Evolutionary conservation across 176 grass and related monocot genomes (phyloP), one percentile per base, ranked within the genome.

Genomic region (Tillandsia leiboldiana): DNA sequence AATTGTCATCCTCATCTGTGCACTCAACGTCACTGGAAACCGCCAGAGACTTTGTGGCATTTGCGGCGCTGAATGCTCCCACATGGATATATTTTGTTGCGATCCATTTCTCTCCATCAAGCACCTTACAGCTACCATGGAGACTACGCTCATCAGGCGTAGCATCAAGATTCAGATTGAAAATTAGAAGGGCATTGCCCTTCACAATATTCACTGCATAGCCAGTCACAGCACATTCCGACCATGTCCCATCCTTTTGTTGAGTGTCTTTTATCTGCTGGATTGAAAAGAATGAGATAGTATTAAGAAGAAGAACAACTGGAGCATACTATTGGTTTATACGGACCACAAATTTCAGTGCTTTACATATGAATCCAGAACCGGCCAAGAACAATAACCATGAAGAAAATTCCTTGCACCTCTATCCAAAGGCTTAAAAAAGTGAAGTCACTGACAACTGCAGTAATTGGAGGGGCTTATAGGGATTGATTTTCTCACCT

Each of bases 1-100:
- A 97, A 71, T 82, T 79, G 47, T 72, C 77, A 79, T 90, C 89
- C 75, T 92, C 88, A 76, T 97, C 89, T 18, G 67, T 87, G 76
- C 93, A 96, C 11, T 81, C 88, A 7, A 42, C 33, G 66, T 84
- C 72, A 2, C 78, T 72, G 0, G 69, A 57, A 18, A 33, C 27
- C 0, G 75, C 51, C 33, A 63, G 70, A 50, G 68, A 68, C 51
- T 61, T 58, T 3, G 18, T 68, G 12, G 68, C 53, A 18, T 71
- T 77, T 75, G 77, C 24, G 62, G 51, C 63, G 29, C 81, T 73
- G 63, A 79, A 48, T 42, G 73, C 71, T 51, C 81, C 82, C 53
- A 68, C 53, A 49, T 70, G 48, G 58, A 90, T 83, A 51, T 87
- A 77, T 75, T 85, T 97, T 76, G 75, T 51, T 13, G 88, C 93